Conservation (phyloP, 192 early-diverging fungal genomes). For the Phycomyces nitens region DNA sequence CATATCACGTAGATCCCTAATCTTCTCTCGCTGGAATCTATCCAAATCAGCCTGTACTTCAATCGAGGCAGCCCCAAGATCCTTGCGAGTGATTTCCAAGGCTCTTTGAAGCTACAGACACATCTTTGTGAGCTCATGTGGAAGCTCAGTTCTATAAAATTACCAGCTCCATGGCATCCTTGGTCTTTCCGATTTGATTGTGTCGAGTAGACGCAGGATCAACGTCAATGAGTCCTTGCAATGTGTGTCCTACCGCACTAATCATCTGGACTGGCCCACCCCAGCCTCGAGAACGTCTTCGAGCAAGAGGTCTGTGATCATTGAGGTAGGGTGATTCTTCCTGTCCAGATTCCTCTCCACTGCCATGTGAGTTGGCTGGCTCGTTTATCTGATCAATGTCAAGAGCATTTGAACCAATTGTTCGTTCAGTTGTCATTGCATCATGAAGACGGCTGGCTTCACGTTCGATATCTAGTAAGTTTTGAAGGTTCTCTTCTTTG, state of each 20-base stretch:
- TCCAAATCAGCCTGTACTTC: conserved; percentile 89
- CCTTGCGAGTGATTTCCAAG: conserved; percentile 63
- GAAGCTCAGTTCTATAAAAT: neutral
- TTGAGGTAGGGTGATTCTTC: conserved; percentile 7
- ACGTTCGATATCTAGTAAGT: conserved; percentile 60
- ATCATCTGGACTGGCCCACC: conserved; percentile 48
- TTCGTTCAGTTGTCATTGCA: conserved; percentile 51
- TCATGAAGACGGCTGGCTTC: conserved; percentile 71
- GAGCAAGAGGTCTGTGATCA: conserved; percentile 20
- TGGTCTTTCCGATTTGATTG: conserved; percentile 82
- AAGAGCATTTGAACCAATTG: conserved; percentile 20
- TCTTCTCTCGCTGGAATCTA: conserved; percentile 92
- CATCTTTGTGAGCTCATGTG: neutral
- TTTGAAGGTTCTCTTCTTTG: conserved; percentile 63
- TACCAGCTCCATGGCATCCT: conserved; percentile 70
- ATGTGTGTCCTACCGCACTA: conserved; percentile 60
- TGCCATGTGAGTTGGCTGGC: conserved; percentile 19
- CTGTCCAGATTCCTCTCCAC: neutral
- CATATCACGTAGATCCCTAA: conserved; percentile 79
- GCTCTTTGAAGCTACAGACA: conserved; percentile 47
- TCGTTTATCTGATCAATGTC: conserved; percentile 18
- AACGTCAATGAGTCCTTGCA: conserved; percentile 94
- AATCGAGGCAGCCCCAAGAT: conserved; percentile 72
- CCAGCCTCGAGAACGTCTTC: conserved; percentile 30
- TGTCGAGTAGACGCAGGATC: conserved; percentile 88